Evolutionary conservation across 225 moss, liverwort and hornwort species (phyloP), one percentile per base, ranked within the genome.

Genomic region (Pseudoscleropodium purum): DNA sequence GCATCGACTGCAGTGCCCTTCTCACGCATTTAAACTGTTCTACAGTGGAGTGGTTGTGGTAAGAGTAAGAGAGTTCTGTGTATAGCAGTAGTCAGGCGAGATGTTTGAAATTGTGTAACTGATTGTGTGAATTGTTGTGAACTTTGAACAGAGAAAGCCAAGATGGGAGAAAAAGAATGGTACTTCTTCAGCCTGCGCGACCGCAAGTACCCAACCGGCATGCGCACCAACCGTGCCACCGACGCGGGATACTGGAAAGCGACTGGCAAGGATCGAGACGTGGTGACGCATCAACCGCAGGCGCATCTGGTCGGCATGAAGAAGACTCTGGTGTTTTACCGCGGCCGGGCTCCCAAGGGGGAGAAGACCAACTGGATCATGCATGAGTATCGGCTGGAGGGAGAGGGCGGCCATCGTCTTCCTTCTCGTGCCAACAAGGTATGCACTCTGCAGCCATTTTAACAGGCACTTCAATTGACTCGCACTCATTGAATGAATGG

Each of bases 291-390:
- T 66, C 92, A 89, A 23, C 92, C 91, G 68, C 84, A 81, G 81
- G 61, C 92, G 33, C 91, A 82, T 47, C 89, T 94, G 45, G 93
- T 93, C n/a, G 94, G 94, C 49, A 94, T 94, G 94, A 94, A 94
- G 93, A 94, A 94, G 92, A 94, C 94, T 11, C 90, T 94, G 41
- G 94, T 94, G 45, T 94, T 94, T 79, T 94, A 94, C 85, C 90
- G 93, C 36, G 94, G 94, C 88, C 93, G 94, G 79, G 94, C 94
- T 54, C 94, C 94, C 41, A 94, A 94, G 85, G 94, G 94, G 13
- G 94, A 94, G 92, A 94, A 94, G 89, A 93, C 94, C 30, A 94
- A 93, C 91, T 94, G 94, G 94, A 94, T 94, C 93, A 94, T 94
- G 94, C 94, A 94, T 39, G 94, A 94, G 92, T 94, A 94, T 75